Percentiles rank a stretch among this genome's conserved stretches.
Conservation (phyloP, 2,329 filamentous ascomycete genomes). For the Chaetomium olivaceum region DNA sequence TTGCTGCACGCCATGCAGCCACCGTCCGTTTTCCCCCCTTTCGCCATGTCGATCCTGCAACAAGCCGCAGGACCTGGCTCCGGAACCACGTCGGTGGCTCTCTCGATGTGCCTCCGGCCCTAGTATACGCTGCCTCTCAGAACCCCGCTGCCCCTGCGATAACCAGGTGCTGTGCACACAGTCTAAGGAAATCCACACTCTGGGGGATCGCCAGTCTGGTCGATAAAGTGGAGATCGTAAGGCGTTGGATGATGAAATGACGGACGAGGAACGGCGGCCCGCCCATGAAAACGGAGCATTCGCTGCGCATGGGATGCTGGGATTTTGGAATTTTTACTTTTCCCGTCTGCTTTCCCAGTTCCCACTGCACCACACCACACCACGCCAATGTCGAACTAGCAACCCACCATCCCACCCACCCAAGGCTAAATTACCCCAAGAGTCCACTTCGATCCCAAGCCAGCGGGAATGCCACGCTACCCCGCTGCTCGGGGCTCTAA, state of each 20-base stretch:
- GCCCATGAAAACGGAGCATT: neutral
- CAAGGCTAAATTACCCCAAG: neutral
- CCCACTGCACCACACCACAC: no score
- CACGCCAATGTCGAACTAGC: neutral
- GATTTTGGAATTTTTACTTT: neutral
- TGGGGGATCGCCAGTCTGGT: neutral
- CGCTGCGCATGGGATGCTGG: neutral
- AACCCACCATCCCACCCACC: neutral
- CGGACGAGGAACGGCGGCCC: neutral
- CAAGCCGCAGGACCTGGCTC: neutral
- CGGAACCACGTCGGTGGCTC: neutral
- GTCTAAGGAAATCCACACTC: neutral
- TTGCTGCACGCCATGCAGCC: slow-evolving; percentile 9
- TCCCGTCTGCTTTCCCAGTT: neutral
- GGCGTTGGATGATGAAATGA: neutral
- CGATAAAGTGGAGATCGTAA: neutral
- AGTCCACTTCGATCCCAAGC: slow-evolving; percentile 12
- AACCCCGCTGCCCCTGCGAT: neutral
- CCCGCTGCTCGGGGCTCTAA: slow-evolving; percentile 18
- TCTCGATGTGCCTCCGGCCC: neutral
- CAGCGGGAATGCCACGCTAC: slow-evolving; percentile 19
- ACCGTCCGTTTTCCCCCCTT: neutral
- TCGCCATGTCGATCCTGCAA: neutral
- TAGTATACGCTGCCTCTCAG: no score
- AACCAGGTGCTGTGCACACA: no score